A percentile compares a stretch with the other conserved stretches of the same genome.
Evolutionary conservation across 2,329 filamentous ascomycete species (phyloP).

Genomic region (Dryadomyces quercivorus): DNA sequence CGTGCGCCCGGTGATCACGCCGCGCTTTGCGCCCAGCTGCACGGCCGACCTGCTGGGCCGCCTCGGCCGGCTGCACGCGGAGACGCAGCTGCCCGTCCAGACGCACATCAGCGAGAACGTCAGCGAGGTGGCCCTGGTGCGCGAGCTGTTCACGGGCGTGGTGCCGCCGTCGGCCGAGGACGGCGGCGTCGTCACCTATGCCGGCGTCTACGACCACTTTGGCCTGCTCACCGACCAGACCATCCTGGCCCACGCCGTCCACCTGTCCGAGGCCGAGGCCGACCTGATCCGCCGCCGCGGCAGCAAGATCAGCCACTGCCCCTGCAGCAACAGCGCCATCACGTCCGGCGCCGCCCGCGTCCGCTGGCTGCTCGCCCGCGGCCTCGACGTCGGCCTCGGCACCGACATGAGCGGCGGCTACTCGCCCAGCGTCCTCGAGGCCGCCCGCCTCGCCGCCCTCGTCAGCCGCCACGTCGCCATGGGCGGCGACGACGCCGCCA

Average conservation of each 20-base stretch:
- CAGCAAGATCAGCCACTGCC: constrained; percentile 72
- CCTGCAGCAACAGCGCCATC: constrained; percentile 72
- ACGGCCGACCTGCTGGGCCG: constrained; percentile 44
- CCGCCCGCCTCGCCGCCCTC: constrained; percentile 69
- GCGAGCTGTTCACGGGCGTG: constrained; percentile 43
- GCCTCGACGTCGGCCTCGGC: constrained; percentile 71
- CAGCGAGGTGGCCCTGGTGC: constrained; percentile 60
- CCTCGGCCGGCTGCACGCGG: constrained; percentile 52
- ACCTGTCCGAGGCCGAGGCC: constrained; percentile 58
- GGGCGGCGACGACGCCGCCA: constrained; percentile 37
- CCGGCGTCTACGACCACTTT: constrained; percentile 64
- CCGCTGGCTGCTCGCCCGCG: constrained; percentile 58
- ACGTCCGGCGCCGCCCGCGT: constrained; percentile 70
- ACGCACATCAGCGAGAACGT: constrained; percentile 84
- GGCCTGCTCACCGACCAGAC: constrained; percentile 60
- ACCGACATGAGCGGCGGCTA: constrained; percentile 90
- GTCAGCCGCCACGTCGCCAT: constrained; percentile 63
- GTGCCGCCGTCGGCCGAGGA: background rate
- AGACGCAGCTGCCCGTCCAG: constrained; percentile 59
- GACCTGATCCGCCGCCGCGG: constrained; percentile 46
- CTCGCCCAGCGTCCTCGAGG: constrained; percentile 66
- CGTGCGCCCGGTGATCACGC: constrained; percentile 71
- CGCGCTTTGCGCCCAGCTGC: constrained; percentile 53
- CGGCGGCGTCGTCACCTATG: constrained; percentile 44
- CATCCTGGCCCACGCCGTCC: constrained; percentile 76